Base-by-base conservation (phyloP, 1,284 basidiomycete species). In the Trichosporon ovoides region DNA sequence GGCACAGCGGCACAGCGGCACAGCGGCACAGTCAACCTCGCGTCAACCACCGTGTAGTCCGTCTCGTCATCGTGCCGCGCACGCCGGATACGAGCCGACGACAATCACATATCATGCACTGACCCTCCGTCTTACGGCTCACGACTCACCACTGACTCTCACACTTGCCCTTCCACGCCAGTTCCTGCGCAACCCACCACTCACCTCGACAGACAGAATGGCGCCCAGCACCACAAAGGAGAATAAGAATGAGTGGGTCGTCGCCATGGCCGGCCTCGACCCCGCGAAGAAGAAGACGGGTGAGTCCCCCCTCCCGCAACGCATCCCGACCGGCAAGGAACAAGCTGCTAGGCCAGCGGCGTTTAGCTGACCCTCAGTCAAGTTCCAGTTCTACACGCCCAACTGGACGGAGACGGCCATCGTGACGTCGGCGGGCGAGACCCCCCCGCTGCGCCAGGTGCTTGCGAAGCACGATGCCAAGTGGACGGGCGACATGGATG, bases 321-420 rank as follows among this genome's bases (percentile, higher is more conserved):
- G 22, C 13, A 7, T 37, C 10, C 36, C 6, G 36, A 14, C 16
- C 38, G n/a, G n/a, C n/a, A n/a, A n/a, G n/a, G n/a, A n/a, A n/a
- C n/a, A n/a, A n/a, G n/a, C n/a, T n/a, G n/a, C n/a, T n/a, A n/a
- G n/a, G n/a, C n/a, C n/a, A n/a, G n/a, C n/a, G n/a, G n/a, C n/a
- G n/a, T n/a, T n/a, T 14, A 46, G 40, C 40, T 46, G n/a, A 46
- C 13, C 11, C 38, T 6, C 40, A 46, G 40, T 46, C 40, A 46
- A 46, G 40, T 46, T 46, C 40, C 40, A 46, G 22, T 46, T 46
- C 40, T 46, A 9, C 40, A 46, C 40, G 40, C 40, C 40, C 40
- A 46, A 46, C 10, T 46, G 40, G 40, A 46, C 10, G 4, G 40
- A 46, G 22, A 28, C 12, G 12, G 40, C 22, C 13, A 46, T 24